A percentile compares a stretch with the other conserved stretches of the same genome.
These are phyloP conservation scores for Acer yangbiense DNA, from an alignment of 345 rosid species.

Conservation along the genomic window DNA sequence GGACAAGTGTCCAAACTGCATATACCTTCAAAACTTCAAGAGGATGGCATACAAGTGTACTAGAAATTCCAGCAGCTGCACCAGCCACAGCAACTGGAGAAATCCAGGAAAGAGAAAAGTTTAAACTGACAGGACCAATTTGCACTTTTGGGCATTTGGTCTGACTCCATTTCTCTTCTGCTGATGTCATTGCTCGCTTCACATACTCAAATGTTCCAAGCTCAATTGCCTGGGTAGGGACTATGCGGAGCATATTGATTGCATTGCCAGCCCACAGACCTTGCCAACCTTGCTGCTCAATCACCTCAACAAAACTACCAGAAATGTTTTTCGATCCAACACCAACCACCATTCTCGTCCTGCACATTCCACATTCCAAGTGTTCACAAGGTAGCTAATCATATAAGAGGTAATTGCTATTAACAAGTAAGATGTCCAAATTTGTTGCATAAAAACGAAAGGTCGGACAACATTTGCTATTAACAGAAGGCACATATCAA, in stretches of 20 bases:
- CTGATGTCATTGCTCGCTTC: conserved; percentile 76
- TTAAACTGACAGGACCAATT: conserved; percentile 62
- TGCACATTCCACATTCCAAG: conserved; percentile 27
- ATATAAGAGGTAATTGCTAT: not conserved
- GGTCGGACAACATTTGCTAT: not conserved
- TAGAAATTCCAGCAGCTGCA: conserved; percentile 91
- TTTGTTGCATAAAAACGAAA: not conserved
- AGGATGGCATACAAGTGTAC: conserved; percentile 97
- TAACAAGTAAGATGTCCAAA: not conserved
- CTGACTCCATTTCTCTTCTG: conserved; percentile 68
- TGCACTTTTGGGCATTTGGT: conserved; percentile 54
- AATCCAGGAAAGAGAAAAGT: conserved; percentile 74
- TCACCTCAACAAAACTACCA: conserved; percentile 84
- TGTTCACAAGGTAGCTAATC: not conserved
- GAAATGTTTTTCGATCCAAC: conserved; percentile 87
- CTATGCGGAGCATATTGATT: conserved; percentile 86
- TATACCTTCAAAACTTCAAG: conserved; percentile 97
- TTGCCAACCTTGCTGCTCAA: conserved; percentile 94
- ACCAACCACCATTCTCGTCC: conserved; percentile 99
- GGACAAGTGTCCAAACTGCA: not conserved
- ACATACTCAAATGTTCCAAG: conserved; percentile 89
- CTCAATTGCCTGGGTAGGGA: conserved; percentile 98
- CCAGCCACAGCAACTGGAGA: conserved; percentile 95
- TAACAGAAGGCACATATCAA: not conserved
- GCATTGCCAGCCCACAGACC: conserved; percentile 99